A percentile compares a stretch with the other conserved stretches of the same genome.
These are phyloP conservation scores for Pleodorina starrii DNA, from an alignment of 139 green algal species.

Conservation along the genomic window DNA sequence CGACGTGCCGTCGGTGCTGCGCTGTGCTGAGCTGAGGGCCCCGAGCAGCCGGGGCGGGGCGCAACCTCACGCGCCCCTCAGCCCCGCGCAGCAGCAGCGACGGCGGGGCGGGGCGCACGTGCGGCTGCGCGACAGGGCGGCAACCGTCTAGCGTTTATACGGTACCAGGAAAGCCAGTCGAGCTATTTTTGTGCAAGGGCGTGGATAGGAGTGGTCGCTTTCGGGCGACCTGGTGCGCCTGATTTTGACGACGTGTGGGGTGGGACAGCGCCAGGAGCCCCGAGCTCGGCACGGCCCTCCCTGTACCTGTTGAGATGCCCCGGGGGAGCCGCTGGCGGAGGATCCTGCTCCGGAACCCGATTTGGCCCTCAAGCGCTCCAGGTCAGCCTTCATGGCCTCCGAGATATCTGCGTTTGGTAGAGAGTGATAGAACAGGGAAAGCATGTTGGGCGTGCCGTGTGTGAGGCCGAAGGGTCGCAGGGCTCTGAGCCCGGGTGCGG, in stretches of 20 bases:
- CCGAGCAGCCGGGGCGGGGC: too few relatives aligned
- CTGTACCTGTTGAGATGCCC: neutral
- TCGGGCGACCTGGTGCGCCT: neutral
- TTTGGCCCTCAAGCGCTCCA: slow-evolving; percentile 26
- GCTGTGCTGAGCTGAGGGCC: too few relatives aligned
- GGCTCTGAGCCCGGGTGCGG: too few relatives aligned
- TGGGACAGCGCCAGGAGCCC: neutral
- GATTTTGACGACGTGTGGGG: neutral
- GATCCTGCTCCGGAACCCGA: neutral
- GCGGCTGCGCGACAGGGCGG: too few relatives aligned
- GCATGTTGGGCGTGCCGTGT: neutral
- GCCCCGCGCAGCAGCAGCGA: too few relatives aligned
- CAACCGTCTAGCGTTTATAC: neutral
- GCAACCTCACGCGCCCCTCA: too few relatives aligned
- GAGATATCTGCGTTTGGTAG: slow-evolving; percentile 7
- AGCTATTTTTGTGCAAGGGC: too few relatives aligned
- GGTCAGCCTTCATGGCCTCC: slow-evolving; percentile 35
- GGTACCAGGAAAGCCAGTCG: neutral
- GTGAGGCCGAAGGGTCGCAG: too few relatives aligned
- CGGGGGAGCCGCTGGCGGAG: neutral
- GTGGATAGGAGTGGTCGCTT: neutral
- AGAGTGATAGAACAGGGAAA: neutral
- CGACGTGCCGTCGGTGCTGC: too few relatives aligned
- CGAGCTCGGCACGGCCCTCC: neutral
- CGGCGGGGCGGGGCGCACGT: too few relatives aligned